A percentile compares a stretch with the other conserved stretches of the same genome.
These are phyloP conservation scores for Fusarium sp. DNA, from an alignment of 2,329 filamentous ascomycete genomes.

Conservation along the genomic window DNA sequence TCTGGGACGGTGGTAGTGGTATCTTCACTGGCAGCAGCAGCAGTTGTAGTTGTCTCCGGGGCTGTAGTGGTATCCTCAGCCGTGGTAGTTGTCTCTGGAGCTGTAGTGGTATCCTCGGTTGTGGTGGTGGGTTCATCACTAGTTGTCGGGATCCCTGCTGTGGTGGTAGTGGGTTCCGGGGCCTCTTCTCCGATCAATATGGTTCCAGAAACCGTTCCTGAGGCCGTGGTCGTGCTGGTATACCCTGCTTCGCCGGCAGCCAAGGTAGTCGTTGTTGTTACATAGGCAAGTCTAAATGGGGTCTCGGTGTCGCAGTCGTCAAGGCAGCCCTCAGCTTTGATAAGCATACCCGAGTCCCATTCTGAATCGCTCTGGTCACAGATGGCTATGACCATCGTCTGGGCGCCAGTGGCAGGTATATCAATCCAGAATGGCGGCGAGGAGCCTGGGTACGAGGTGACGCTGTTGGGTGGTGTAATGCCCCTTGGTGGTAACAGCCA, in stretches of 20 bases:
- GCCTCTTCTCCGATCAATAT: conserved; percentile 3
- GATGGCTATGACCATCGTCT: conserved; percentile 19
- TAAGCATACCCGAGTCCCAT: conserved; percentile 16
- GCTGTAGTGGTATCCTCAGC: background rate
- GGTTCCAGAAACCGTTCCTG: conserved; percentile 32
- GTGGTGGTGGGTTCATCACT: background rate
- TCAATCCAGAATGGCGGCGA: conserved; percentile 12
- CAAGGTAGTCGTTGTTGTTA: conserved; percentile 12
- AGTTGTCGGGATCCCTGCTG: background rate
- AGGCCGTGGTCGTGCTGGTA: conserved; percentile 23
- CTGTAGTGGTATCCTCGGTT: background rate
- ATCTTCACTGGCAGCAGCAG: background rate
- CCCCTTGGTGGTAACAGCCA: conserved; percentile 1
- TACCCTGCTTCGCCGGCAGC: background rate
- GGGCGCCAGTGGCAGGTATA: conserved; percentile 2
- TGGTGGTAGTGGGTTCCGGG: background rate
- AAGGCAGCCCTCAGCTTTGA: conserved; percentile 13
- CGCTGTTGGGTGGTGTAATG: conserved; percentile 19
- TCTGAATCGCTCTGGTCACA: conserved; percentile 15
- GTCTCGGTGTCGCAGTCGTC: conserved; percentile 8
- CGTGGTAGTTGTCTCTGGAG: background rate
- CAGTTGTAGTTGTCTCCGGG: background rate
- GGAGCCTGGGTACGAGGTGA: conserved; percentile 22
- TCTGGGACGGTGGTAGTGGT: background rate
- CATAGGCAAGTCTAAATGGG: conserved; percentile 2